Evolutionary conservation across 1,284 basidiomycete species (phyloP).

Genomic region (Ceratobasidium papillatum): DNA sequence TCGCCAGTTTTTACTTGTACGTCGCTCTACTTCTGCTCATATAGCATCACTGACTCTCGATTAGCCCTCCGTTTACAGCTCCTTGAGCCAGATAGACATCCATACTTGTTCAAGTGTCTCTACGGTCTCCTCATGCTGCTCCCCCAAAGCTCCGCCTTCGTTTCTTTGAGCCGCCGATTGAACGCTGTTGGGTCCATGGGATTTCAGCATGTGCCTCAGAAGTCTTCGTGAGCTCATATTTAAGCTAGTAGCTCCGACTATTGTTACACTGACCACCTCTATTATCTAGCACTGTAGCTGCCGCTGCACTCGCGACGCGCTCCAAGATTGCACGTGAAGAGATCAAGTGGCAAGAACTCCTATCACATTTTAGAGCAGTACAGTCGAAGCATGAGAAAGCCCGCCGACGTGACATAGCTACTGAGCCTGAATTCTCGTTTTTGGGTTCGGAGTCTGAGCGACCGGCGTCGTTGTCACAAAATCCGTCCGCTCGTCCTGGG

Average conservation of each 20-base stretch:
- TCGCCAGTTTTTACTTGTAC: constrained; percentile 97
- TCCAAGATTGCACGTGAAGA: constrained; percentile 84
- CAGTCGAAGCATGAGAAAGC: constrained; percentile 89
- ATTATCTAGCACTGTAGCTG: constrained; percentile 11
- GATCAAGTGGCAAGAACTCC: constrained; percentile 93
- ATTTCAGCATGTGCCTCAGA: constrained; percentile 74
- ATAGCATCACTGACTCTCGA: not conserved
- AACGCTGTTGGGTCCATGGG: constrained; percentile 96
- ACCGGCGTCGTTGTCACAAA: not conserved
- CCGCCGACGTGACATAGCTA: constrained; percentile 59
- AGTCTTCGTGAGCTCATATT: constrained; percentile 58
- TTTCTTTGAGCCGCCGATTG: constrained; percentile 91
- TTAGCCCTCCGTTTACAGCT: constrained; percentile 95
- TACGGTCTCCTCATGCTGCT: constrained; percentile 98
- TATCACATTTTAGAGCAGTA: constrained; percentile 84
- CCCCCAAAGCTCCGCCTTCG: constrained; percentile 96
- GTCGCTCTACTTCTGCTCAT: constrained; percentile 46
- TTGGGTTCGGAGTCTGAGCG: constrained; percentile 8
- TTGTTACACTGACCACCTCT: not conserved
- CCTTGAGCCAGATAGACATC: constrained; percentile 95
- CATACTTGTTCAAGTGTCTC: constrained; percentile 95
- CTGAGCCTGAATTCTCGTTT: constrained; percentile 36
- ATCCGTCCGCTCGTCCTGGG: not conserved
- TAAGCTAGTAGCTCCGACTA: constrained; percentile 47
- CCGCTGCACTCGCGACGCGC: constrained; percentile 56